A percentile compares a stretch with the other conserved stretches of the same genome.
phyloP scores from a whole-genome alignment of 345 rosid genomes.

The Camelina sativa region DNA sequence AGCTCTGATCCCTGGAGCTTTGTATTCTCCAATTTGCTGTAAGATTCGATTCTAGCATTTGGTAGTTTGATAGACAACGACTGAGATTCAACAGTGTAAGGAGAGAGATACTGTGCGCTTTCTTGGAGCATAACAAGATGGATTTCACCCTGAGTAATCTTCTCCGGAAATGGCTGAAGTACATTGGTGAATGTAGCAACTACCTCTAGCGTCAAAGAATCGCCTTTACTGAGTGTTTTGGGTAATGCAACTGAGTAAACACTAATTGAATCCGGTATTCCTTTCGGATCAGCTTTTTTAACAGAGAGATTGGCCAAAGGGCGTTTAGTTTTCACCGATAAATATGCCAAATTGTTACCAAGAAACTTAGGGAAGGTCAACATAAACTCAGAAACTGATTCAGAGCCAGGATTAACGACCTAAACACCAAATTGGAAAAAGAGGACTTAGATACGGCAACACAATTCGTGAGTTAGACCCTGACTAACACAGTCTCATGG shows the following conservation, averaged over 20 bases:
- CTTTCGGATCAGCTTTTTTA: slow-evolving; percentile 48
- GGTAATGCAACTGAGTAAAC: slow-evolving; percentile 69
- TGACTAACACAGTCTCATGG: slow-evolving; percentile 2
- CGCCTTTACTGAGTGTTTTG: slow-evolving; percentile 61
- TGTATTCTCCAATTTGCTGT: slow-evolving; percentile 69
- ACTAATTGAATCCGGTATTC: slow-evolving; percentile 62
- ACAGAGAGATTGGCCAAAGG: slow-evolving; percentile 55
- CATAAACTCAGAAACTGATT: slow-evolving; percentile 67
- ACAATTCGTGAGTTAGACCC: slow-evolving; percentile 2
- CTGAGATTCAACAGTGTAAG: slow-evolving; percentile 75
- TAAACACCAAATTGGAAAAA: slow-evolving; percentile 35
- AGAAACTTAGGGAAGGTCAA: slow-evolving; percentile 75
- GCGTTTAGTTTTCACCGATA: slow-evolving; percentile 65
- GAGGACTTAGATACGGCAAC: slow-evolving; percentile 21
- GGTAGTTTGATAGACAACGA: slow-evolving; percentile 76
- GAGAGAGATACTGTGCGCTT: slow-evolving; percentile 74
- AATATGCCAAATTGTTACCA: slow-evolving; percentile 67
- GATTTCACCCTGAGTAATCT: slow-evolving; percentile 80
- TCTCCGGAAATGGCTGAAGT: slow-evolving; percentile 81
- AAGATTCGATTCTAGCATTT: slow-evolving; percentile 74
- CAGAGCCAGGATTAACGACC: slow-evolving; percentile 78
- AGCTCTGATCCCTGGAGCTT: slow-evolving; percentile 75
- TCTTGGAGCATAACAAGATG: slow-evolving; percentile 90
- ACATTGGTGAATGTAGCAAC: slow-evolving; percentile 63
- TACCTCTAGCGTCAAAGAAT: slow-evolving; percentile 64